These are phyloP conservation scores for Spathaspora hagerdaliae DNA, from an alignment of 805 yeast genomes.

Conservation along the genomic window DNA sequence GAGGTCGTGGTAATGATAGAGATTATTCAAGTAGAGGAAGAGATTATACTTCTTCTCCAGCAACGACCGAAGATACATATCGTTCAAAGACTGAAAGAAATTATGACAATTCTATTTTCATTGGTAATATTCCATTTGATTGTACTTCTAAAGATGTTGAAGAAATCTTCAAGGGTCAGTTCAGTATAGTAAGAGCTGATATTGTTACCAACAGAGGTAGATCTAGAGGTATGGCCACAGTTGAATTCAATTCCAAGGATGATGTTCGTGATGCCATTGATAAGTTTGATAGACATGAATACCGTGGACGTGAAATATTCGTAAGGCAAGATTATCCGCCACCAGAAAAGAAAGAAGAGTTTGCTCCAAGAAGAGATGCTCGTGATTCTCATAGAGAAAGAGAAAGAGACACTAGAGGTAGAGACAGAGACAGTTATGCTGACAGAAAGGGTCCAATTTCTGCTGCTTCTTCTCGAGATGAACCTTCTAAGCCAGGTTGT, in stretches of 20 bases:
- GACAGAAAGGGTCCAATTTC: conserved; percentile 14
- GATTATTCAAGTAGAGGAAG: conserved; percentile 15
- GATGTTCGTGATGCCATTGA: conserved; percentile 71
- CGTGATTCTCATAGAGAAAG: conserved; percentile 17
- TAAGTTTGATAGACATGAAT: conserved; percentile 59
- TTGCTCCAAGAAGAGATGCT: conserved; percentile 7
- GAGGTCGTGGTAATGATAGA: conserved; percentile 14
- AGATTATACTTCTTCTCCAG: conserved; percentile 15
- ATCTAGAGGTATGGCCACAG: conserved; percentile 88
- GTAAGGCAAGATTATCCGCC: conserved; percentile 92
- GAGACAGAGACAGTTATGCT: conserved; percentile 12
- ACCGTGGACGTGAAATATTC: conserved; percentile 74
- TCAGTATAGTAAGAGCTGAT: conserved; percentile 72
- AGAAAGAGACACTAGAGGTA: conserved; percentile 9
- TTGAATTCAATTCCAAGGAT: conserved; percentile 64
- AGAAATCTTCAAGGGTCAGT: conserved; percentile 48
- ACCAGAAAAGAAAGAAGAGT: conserved; percentile 41
- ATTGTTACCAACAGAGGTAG: conserved; percentile 74
- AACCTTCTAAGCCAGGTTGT: conserved; percentile 31
- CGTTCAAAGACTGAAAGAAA: conserved; percentile 45
- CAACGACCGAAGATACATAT: conserved; percentile 26
- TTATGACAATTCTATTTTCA: conserved; percentile 64
- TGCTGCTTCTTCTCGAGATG: conserved; percentile 7
- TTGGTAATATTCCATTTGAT: conserved; percentile 70
- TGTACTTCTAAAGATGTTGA: conserved; percentile 57